A percentile compares a stretch with the other conserved stretches of the same genome.
Conservation (phyloP, 345 rosid species). For the Noccaea caerulescens region DNA sequence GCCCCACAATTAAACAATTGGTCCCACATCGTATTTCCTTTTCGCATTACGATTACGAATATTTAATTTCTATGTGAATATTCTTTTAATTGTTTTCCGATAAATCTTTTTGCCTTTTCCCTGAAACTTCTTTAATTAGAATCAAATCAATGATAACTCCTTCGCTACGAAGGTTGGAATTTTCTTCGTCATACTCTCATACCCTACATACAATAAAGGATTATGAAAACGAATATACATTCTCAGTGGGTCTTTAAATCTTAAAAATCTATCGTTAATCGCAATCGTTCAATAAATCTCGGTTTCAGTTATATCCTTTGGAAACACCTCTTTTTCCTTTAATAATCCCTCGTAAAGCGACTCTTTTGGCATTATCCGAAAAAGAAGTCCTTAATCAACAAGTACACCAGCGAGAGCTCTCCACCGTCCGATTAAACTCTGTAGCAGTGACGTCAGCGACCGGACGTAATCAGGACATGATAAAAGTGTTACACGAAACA, state of each 20-base stretch:
- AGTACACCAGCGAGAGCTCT: background rate
- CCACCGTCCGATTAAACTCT: slow-evolving; percentile 28
- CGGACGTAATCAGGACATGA: background rate
- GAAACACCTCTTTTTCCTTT: no score
- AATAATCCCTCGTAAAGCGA: background rate
- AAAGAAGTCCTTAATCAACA: background rate
- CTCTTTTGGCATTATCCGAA: background rate
- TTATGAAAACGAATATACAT: slow-evolving; percentile 1
- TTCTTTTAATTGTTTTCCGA: no score
- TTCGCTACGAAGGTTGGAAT: background rate
- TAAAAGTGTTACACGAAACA: slow-evolving; percentile 12
- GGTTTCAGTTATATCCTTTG: background rate
- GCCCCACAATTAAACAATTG: background rate
- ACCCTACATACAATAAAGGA: background rate
- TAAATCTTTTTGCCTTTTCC: no score
- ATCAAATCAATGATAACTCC: no score
- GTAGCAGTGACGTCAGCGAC: slow-evolving; percentile 9
- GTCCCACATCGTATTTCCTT: slow-evolving; percentile 5
- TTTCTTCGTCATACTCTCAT: background rate
- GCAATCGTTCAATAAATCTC: background rate
- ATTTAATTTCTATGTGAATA: background rate
- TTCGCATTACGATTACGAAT: background rate
- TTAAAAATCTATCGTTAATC: background rate
- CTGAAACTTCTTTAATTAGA: no score
- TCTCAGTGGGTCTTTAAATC: background rate